Base-by-base conservation (phyloP, 1,139 yeast species). In the Taiozyma sp. region DNA sequence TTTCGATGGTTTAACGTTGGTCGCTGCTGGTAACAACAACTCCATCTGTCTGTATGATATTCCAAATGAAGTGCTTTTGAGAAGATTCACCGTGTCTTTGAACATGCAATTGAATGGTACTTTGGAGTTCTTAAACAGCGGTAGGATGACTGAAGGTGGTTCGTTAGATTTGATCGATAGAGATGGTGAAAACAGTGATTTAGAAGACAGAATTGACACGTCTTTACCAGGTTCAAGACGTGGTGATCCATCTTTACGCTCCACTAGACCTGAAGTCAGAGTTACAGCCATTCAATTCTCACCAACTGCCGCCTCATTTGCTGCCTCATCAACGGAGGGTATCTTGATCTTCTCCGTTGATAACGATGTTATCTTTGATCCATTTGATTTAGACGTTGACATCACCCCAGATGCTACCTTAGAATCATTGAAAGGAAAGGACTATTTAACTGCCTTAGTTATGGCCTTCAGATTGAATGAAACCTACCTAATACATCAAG, bases 271-370 rank as follows among this genome's bases (percentile, higher is more conserved):
- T 0, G 95, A 86, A 54, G 78, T 93, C 28, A 74, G 95, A 61
- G 90, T 93, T 1, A 80, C 88, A 1, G 73, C 86, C 6, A 77
- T 95, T 42, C 79, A 78, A 57, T 93, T 91, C 63, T 88, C 97
- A 3, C 99, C 99, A 28, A 86, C 97, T 0, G 87, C 96, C 9
- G 77, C 87, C 43, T 83, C 96, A 30, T 95, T 95, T 73, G 95
- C 96, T 2, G 97, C 96, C 32, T 95, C 97, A 0, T 84, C 97
- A 1, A 93, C 99, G 0, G 99, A 93, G 67, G 99, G 99, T 8
- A 72, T 95, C 47, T 72, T 91, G 53, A 74, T 93, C 3, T 93
- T 81, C 66, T 85, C 96, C 1, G 80, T 90, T 42, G 96, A 91
- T 65, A 83, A 84, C 52, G 73, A 79, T 16, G 71, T 88, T 46